Evolutionary conservation across 2,329 filamentous ascomycete species (phyloP), one percentile per base, ranked within the genome.

Genomic region (Arachnopeziza araneosa): DNA sequence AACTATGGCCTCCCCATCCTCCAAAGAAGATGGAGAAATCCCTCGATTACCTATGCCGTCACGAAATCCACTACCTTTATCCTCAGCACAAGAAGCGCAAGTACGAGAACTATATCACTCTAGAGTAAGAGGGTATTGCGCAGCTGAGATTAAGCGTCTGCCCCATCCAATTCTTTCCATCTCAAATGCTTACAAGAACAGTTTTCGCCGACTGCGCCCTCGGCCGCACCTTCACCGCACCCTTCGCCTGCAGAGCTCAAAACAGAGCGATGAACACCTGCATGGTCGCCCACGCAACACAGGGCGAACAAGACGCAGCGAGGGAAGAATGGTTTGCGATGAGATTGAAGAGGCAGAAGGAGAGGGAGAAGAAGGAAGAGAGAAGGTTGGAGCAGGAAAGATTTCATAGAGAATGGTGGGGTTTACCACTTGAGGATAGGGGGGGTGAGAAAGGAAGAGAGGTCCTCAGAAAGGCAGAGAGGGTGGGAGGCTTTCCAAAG

Each of bases 151-250:
- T 59, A 89, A 90, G 77, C 85, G 89, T 91, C 68, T 55, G 74
- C 63, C 22, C 22, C 56, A 30, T 51, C 26, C 32, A 14, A n/a
- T 32, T 59, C n/a, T 23, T 24, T 68, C 44, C 1, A 5, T 17
- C 22, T 52, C 1, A 54, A 48, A 32, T 26, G 52, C 55, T 32
- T 10, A 57, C n/a, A 32, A 10, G 5, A 50, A 22, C 56, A 97
- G 93, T 89, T 63, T 99, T 99, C 74, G 95, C 95, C 60, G 86
- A 88, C 67, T 99, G 95, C 80, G 93, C 93, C 57, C 82, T 88
- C 55, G 87, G 88, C 72, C 89, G 91, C 66, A 98, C 93, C 6
- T 84, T 98, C 69, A 92, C 88, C 59, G 89, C 95, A 60, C 89
- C 92, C 14, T 97, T 95, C 80, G 83, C 86, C 57, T 99, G 95